Conservation (phyloP, 768 basidiomycete species). For the Russula griseocarnosa region DNA sequence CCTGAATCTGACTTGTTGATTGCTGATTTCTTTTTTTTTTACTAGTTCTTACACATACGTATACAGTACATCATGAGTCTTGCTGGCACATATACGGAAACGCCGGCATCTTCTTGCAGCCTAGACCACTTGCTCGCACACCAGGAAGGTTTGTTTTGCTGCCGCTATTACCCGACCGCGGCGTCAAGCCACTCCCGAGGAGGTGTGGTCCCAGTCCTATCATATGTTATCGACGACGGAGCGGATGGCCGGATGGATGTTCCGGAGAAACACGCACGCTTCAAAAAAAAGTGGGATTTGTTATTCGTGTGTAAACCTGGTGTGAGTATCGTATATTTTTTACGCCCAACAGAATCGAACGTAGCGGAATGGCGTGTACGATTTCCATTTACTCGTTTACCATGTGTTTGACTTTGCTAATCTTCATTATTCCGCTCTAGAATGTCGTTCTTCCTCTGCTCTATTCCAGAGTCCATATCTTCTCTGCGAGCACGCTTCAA, state of each 20-base stretch:
- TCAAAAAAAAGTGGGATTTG: conserved; percentile 29
- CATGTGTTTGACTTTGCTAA: conserved; percentile 2
- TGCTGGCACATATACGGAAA: conserved; percentile 12
- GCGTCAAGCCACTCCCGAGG: conserved; percentile 56
- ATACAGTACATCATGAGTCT: conserved; percentile 6
- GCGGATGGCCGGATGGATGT: conserved; percentile 12
- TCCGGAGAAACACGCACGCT: conserved; percentile 11
- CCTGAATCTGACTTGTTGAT: background rate
- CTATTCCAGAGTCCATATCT: conserved; percentile 52
- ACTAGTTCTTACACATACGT: no score
- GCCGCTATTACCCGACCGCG: conserved; percentile 56
- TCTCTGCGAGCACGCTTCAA: conserved; percentile 44
- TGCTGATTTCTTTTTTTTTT: background rate
- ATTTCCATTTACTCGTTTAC: conserved; percentile 1
- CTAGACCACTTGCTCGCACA: conserved; percentile 59
- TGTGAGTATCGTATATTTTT: conserved; percentile 18
- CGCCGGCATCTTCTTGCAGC: conserved; percentile 48
- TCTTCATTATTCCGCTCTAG: conserved; percentile 39
- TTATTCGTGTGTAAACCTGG: conserved; percentile 26
- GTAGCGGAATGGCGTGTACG: background rate
- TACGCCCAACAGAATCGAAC: background rate
- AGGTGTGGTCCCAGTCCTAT: conserved; percentile 69
- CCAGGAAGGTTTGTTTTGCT: conserved; percentile 62
- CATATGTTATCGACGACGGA: conserved; percentile 34
- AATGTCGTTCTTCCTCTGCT: conserved; percentile 62